These are phyloP conservation scores for Carex pumila DNA, from an alignment of 176 grass and related monocot species.

Conservation along the genomic window DNA sequence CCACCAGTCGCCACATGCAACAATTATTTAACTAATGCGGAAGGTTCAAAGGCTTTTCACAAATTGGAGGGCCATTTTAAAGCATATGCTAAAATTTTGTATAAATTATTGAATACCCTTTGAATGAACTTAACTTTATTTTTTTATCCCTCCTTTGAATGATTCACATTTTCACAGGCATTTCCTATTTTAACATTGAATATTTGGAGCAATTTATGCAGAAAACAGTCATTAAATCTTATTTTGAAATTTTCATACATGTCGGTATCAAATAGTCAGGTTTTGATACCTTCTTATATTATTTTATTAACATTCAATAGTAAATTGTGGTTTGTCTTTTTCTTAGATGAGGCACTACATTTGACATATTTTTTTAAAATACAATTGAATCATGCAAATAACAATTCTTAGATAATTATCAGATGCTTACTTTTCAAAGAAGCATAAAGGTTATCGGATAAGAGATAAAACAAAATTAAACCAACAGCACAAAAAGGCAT, in stretches of 20 bases:
- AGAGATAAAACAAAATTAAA: background rate
- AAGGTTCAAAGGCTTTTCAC: constrained; percentile 1
- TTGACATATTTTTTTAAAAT: background rate
- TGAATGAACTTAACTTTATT: background rate
- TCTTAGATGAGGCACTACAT: background rate
- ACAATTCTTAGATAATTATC: background rate
- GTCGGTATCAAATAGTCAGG: background rate
- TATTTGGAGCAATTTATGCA: background rate
- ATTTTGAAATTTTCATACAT: background rate
- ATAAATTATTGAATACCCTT: background rate
- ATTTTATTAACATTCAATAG: background rate
- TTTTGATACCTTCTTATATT: background rate
- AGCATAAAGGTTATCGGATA: background rate
- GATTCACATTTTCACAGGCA: background rate
- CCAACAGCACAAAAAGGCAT: background rate
- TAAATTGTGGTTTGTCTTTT: background rate
- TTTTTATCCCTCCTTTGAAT: background rate
- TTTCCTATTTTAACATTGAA: background rate
- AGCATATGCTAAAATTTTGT: background rate
- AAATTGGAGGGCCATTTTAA: background rate
- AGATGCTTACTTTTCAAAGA: background rate
- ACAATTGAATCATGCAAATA: background rate
- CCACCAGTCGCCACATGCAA: background rate
- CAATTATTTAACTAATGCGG: background rate
- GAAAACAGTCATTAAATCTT: background rate